Evolutionary conservation across 75 land plant species (phyloP).

Genomic region (Picea sitchensis): DNA sequence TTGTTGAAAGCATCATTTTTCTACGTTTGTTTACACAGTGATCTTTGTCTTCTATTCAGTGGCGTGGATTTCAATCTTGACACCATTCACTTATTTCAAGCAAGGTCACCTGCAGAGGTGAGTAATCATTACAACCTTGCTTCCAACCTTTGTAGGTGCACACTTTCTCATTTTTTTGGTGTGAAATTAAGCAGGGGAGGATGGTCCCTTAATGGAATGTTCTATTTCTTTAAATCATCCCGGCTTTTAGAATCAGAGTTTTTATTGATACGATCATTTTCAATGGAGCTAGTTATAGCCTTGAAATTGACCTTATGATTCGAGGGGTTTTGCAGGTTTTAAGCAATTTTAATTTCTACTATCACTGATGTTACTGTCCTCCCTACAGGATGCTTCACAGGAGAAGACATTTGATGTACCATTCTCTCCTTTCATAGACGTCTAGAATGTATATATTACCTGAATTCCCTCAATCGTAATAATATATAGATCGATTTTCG

Average conservation of each 20-base stretch:
- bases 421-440: conserved; percentile 5
- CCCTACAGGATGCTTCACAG: conserved; percentile 5
- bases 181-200: neutral
- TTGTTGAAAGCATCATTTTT: neutral
- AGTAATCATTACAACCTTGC: conserved; percentile 16
- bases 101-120: conserved; percentile 34
- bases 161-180: neutral
- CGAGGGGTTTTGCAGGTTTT: neutral
- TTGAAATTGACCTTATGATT: neutral
- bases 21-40: neutral
- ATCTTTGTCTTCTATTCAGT: conserved; percentile 22
- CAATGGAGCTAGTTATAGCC: neutral
- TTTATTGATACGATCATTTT: no score
- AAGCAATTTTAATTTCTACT: neutral
- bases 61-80: conserved; percentile 39
- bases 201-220: neutral
- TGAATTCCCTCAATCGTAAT: neutral
- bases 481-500: neutral
- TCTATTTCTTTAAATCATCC: neutral
- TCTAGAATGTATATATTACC: conserved; percentile 1
- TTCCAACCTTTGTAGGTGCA: neutral
- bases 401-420: conserved; percentile 5
- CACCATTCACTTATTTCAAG: conserved; percentile 46
- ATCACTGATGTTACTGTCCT: neutral
- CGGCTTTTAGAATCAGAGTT: neutral